Conservation (phyloP, 768 basidiomycete genomes). For the Ephemerocybe angulata region DNA sequence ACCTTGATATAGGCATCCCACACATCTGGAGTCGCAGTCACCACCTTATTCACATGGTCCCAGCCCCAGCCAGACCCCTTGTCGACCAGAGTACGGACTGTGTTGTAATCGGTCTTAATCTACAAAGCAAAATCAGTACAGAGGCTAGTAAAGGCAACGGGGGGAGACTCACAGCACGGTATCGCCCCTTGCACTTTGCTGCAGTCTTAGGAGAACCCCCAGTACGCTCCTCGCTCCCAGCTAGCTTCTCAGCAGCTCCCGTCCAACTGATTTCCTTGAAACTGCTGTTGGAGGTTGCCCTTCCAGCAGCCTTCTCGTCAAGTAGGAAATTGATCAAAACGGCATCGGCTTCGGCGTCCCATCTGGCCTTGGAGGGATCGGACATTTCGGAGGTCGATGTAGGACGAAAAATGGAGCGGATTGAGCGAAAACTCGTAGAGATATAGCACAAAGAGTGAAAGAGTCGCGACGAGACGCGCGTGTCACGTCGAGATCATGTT, state of each 20-base stretch:
- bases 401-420: too few relatives aligned
- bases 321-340: neutral
- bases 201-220: neutral
- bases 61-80: constrained; percentile 18
- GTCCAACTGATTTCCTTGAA: neutral
- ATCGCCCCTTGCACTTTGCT: neutral
- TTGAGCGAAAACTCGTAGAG: too few relatives aligned
- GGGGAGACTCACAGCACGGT: neutral
- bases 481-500: too few relatives aligned
- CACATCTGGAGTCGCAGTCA: constrained; percentile 23
- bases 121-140: neutral
- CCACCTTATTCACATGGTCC: constrained; percentile 17
- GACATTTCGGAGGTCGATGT: too few relatives aligned
- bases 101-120: neutral
- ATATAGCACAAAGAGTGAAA: too few relatives aligned
- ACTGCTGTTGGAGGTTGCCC: neutral
- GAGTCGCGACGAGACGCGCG: too few relatives aligned
- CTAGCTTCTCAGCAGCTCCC: neutral
- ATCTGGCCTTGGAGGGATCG: too few relatives aligned
- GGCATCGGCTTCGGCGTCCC: neutral
- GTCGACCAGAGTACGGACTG: neutral
- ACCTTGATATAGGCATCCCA: constrained; percentile 12
- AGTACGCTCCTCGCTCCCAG: neutral
- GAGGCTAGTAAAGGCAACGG: neutral
- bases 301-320: neutral